These are phyloP conservation scores for Podospora sp. DNA, from an alignment of 495 filamentous ascomycete species.

Conservation along the genomic window DNA sequence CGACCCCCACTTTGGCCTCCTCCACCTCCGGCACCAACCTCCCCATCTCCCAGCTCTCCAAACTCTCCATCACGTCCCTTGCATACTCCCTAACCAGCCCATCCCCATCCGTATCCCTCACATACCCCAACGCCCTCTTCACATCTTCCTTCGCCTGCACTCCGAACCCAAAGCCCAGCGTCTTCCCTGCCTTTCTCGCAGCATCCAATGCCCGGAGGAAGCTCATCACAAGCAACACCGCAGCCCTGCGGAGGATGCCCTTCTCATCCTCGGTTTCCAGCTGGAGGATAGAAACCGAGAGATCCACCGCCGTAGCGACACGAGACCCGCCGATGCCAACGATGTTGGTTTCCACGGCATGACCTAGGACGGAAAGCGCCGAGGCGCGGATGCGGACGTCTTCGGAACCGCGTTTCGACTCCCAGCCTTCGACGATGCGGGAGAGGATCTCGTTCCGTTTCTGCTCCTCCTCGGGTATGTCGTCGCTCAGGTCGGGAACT, in stretches of 20 bases:
- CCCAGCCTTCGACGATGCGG: constrained; percentile 75
- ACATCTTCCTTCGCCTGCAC: constrained; percentile 63
- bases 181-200: constrained; percentile 53
- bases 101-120: constrained; percentile 70
- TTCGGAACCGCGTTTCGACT: constrained; percentile 66
- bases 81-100: constrained; percentile 73
- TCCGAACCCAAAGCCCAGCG: constrained; percentile 64
- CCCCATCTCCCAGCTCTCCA: constrained; percentile 70
- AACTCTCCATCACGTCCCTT: constrained; percentile 66
- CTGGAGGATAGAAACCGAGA: constrained; percentile 65
- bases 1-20: constrained; percentile 4
- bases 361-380: constrained; percentile 71
- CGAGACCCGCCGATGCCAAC: constrained; percentile 58
- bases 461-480: constrained; percentile 50
- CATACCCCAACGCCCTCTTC: constrained; percentile 63
- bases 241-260: constrained; percentile 74
- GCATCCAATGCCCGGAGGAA: constrained; percentile 67
- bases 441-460: constrained; percentile 57
- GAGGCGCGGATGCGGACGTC: constrained; percentile 79
- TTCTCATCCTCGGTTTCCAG: constrained; percentile 65
- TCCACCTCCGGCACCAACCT: constrained; percentile 40
- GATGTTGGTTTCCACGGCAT: constrained; percentile 67
- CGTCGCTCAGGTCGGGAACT: constrained; percentile 49
- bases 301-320: constrained; percentile 63
- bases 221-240: constrained; percentile 67